Conservation (phyloP, 2,329 filamentous ascomycete species). For the Epichloe coenophiala region DNA sequence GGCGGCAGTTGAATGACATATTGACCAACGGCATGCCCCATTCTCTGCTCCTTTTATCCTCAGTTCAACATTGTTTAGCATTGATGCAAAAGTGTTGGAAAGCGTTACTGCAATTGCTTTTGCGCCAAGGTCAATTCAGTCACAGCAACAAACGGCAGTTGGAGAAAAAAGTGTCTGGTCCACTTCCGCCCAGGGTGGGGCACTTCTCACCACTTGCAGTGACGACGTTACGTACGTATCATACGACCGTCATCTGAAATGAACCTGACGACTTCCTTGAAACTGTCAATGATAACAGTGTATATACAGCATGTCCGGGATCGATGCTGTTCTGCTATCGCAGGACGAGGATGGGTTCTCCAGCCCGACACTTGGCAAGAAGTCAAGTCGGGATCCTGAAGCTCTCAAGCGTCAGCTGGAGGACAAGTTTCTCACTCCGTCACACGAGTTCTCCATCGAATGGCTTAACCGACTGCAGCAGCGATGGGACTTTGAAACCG, state of each 20-base stretch:
- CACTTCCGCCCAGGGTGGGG: not conserved
- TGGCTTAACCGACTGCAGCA: slow-evolving; percentile 88
- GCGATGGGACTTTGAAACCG: slow-evolving; percentile 68
- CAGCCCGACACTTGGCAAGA: slow-evolving; percentile 3
- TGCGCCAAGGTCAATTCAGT: no score
- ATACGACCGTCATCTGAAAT: slow-evolving; percentile 1
- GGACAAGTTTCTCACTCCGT: slow-evolving; percentile 64
- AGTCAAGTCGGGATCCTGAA: slow-evolving; percentile 32
- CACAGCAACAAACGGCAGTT: no score
- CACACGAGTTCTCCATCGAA: slow-evolving; percentile 61
- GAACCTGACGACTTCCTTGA: not conserved
- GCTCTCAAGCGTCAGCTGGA: slow-evolving; percentile 60
- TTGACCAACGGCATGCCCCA: no score
- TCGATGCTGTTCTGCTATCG: slow-evolving; percentile 21
- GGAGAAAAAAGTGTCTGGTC: no score
- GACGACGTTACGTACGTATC: not conserved
- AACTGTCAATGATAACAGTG: not conserved
- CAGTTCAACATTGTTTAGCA: no score
- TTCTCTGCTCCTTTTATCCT: no score
- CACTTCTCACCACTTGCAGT: not conserved
- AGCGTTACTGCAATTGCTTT: no score
- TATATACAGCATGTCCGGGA: slow-evolving; percentile 17
- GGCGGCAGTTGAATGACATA: no score
- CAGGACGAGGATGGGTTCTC: slow-evolving; percentile 11
- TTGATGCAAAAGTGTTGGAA: no score